Conservation (phyloP, 2,329 filamentous ascomycete species). For the Chrysoporthe cubensis region DNA sequence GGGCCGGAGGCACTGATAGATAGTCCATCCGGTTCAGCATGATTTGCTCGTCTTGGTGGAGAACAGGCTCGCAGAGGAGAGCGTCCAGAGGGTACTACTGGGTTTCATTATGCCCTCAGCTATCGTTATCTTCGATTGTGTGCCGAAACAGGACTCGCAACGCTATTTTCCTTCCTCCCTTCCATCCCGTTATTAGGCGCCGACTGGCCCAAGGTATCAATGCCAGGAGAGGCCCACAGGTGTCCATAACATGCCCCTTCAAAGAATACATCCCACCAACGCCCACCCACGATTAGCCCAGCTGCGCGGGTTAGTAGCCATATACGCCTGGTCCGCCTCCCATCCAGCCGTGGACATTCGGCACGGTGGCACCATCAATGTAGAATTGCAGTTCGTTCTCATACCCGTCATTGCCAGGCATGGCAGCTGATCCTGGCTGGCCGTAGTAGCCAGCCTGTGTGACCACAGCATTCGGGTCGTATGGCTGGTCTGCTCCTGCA, state of each 20-base stretch:
- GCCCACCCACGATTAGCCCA: not conserved
- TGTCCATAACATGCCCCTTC: not conserved
- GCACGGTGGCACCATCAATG: conserved; percentile 32
- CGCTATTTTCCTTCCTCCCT: not conserved
- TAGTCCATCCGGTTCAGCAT: not conserved
- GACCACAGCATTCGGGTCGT: conserved; percentile 25
- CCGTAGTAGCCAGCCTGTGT: conserved; percentile 31
- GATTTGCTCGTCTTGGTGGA: not conserved
- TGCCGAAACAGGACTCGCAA: not conserved
- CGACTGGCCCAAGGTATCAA: not conserved
- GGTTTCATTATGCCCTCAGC: not conserved
- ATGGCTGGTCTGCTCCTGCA: conserved; percentile 22
- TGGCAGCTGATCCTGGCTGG: conserved; percentile 26
- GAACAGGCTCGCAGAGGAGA: not conserved
- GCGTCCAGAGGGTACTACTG: not conserved
- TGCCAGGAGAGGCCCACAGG: not conserved
- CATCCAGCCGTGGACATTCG: conserved; percentile 34
- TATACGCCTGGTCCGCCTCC: conserved; percentile 31
- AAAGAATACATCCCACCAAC: not conserved
- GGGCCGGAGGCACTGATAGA: not conserved
- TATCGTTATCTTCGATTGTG: not conserved
- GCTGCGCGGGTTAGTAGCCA: conserved; percentile 29
- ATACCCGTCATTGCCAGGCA: conserved; percentile 37
- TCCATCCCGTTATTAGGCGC: not conserved
- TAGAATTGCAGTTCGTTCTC: conserved; percentile 38